A percentile compares a stretch with the other conserved stretches of the same genome.
These are phyloP conservation scores for Sordariomycetes sp. DNA, from an alignment of 2,329 filamentous ascomycete genomes.

Conservation along the genomic window DNA sequence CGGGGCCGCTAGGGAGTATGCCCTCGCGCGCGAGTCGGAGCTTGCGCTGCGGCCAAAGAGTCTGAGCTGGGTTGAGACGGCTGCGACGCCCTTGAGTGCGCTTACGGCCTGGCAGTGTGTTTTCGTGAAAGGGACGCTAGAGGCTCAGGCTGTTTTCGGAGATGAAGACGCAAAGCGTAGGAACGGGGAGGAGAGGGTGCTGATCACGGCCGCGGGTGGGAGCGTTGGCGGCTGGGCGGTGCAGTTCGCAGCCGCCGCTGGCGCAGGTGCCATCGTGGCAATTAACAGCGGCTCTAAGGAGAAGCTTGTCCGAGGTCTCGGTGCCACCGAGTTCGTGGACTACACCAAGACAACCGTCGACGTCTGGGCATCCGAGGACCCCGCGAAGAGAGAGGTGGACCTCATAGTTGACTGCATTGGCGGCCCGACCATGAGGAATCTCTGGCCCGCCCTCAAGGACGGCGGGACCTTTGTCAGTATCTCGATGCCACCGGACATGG, in stretches of 20 bases:
- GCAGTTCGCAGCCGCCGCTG: conserved; percentile 19
- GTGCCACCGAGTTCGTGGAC: conserved; percentile 22
- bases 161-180: conserved; percentile 11
- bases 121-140: conserved; percentile 20
- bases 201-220: conserved; percentile 24
- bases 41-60: conserved; percentile 17
- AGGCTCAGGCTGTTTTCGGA: conserved; percentile 14
- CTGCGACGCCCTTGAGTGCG: conserved; percentile 23
- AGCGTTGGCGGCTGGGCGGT: conserved; percentile 25
- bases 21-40: conserved; percentile 15
- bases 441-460: conserved; percentile 20
- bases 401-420: conserved; percentile 22
- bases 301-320: conserved; percentile 15
- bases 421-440: conserved; percentile 15
- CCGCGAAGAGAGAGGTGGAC: conserved; percentile 14
- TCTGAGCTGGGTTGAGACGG: conserved; percentile 19
- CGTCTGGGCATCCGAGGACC: conserved; percentile 16
- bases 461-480: conserved; percentile 20
- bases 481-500: conserved; percentile 10
- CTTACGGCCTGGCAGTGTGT: conserved; percentile 25
- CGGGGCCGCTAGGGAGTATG: conserved; percentile 18
- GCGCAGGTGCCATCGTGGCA: conserved; percentile 20
- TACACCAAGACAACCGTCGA: conserved; percentile 17
- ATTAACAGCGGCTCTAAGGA: conserved; percentile 16
- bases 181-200: conserved; percentile 17